A percentile compares a stretch with the other conserved stretches of the same genome.
phyloP scores from a whole-genome alignment of 2,329 filamentous ascomycete species.

The Ilyonectria mors-panacis region DNA sequence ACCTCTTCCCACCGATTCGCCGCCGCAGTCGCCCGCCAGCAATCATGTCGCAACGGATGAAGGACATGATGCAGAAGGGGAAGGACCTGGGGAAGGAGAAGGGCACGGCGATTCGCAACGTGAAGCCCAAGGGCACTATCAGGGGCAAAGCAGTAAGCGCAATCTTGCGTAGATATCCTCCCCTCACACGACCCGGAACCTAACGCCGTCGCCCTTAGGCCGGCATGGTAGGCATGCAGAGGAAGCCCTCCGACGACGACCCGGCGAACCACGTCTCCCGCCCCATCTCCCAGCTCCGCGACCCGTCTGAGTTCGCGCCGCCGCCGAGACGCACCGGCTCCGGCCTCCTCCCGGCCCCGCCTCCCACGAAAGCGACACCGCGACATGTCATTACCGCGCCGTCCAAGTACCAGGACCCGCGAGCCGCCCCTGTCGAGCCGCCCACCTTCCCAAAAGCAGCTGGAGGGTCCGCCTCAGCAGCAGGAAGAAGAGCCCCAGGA shows the following conservation, averaged over 20 bases:
- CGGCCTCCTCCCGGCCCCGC: conserved; percentile 52
- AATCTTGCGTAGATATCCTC: conserved; percentile 18
- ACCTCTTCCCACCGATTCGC: background rate
- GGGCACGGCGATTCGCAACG: conserved; percentile 56
- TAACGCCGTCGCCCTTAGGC: conserved; percentile 54
- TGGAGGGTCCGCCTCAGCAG: conserved; percentile 26
- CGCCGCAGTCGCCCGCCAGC: background rate
- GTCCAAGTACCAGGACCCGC: conserved; percentile 54
- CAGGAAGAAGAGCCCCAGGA: conserved; percentile 31
- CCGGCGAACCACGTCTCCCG: conserved; percentile 59
- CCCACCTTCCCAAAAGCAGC: conserved; percentile 29
- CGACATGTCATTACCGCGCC: conserved; percentile 51
- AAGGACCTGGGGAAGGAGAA: conserved; percentile 48
- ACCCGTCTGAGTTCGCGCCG: conserved; percentile 84
- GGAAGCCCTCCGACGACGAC: conserved; percentile 52
- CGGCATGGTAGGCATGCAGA: conserved; percentile 58
- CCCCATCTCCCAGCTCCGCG: conserved; percentile 79
- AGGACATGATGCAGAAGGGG: conserved; percentile 64
- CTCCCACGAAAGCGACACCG: conserved; percentile 38
- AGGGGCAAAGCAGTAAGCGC: conserved; percentile 61
- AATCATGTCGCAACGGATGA: conserved; percentile 61
- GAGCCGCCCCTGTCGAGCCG: conserved; percentile 35
- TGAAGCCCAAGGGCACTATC: conserved; percentile 58
- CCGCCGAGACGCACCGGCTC: conserved; percentile 75
- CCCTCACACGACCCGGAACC: background rate